These are phyloP conservation scores for Cryptococcus depauperatus DNA, from an alignment of 1,284 basidiomycete genomes.

Conservation along the genomic window DNA sequence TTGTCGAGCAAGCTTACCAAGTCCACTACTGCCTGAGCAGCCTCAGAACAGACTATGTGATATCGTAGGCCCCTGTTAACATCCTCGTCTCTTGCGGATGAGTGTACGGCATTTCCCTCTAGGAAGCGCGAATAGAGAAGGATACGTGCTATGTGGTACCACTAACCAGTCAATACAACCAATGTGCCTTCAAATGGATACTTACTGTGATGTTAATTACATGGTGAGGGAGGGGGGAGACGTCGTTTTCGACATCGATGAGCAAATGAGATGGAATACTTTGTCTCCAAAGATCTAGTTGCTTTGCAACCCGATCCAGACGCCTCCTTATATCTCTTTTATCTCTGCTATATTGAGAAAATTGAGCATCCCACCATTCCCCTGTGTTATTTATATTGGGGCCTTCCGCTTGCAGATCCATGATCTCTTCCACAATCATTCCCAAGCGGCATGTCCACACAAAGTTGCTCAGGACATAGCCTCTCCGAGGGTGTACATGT, in stretches of 20 bases:
- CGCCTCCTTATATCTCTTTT: slow-evolving; percentile 3
- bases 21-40: slow-evolving; percentile 30
- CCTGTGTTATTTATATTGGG: slow-evolving; percentile 12
- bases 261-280: slow-evolving; percentile 24
- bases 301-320: slow-evolving; percentile 16
- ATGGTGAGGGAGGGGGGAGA: slow-evolving; percentile 34
- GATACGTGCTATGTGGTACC: slow-evolving; percentile 36
- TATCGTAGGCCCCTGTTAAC: background rate
- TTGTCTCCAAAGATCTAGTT: slow-evolving; percentile 28
- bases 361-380: slow-evolving; percentile 10
- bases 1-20: slow-evolving; percentile 31
- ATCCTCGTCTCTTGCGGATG: background rate
- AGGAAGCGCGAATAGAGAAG: slow-evolving; percentile 37
- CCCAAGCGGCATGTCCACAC: slow-evolving; percentile 35
- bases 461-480: slow-evolving; percentile 35
- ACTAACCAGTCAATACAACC: slow-evolving; percentile 16
- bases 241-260: slow-evolving; percentile 11
- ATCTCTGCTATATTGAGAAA: slow-evolving; percentile 1
- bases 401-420: slow-evolving; percentile 31
- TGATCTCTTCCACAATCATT: slow-evolving; percentile 38
- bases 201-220: slow-evolving; percentile 34
- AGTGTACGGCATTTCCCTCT: slow-evolving; percentile 5
- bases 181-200: slow-evolving; percentile 1
- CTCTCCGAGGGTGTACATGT: slow-evolving; percentile 22
- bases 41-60: slow-evolving; percentile 27